Percentiles rank a stretch among this genome's conserved stretches.
These are phyloP conservation scores for Pleurotus salmoneostramineus DNA, from an alignment of 768 basidiomycete species.

Conservation along the genomic window DNA sequence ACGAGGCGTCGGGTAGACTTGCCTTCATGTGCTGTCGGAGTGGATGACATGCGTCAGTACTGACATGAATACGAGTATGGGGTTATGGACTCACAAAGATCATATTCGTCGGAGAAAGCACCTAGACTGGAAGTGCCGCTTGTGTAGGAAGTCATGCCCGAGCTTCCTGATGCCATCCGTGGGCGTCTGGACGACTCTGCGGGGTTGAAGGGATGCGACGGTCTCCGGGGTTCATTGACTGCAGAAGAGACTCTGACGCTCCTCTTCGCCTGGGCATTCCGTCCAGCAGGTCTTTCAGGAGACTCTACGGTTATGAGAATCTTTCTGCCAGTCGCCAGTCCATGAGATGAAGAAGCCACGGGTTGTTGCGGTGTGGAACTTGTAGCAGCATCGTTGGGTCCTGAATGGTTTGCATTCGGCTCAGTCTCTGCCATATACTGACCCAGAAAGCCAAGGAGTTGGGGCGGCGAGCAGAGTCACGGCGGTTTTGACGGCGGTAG, in stretches of 20 bases:
- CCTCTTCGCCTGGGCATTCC: not conserved
- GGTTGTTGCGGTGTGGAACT: not conserved
- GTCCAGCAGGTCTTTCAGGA: not conserved
- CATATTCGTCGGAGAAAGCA: slow-evolving; percentile 72
- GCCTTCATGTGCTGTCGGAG: slow-evolving; percentile 67
- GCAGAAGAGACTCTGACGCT: not conserved
- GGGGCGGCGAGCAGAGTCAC: not conserved
- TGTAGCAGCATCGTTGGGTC: not conserved
- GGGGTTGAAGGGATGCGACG: not conserved
- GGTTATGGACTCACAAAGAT: slow-evolving; percentile 52
- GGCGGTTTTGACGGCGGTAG: not conserved
- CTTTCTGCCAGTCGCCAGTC: not conserved
- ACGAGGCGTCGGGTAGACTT: slow-evolving; percentile 17
- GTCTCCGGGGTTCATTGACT: not conserved
- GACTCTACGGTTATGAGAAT: not conserved
- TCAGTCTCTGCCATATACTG: slow-evolving; percentile 2
- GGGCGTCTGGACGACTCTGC: not conserved
- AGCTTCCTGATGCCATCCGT: slow-evolving; percentile 2
- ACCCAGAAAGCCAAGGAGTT: not conserved
- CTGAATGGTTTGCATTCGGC: not conserved
- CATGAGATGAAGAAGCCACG: not conserved
- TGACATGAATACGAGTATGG: not conserved
- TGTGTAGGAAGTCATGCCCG: slow-evolving; percentile 1
- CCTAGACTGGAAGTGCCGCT: slow-evolving; percentile 17
- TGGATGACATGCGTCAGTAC: not conserved